Conservation (phyloP, 2,329 filamentous ascomycete genomes). For the Colletotrichum aenigma region DNA sequence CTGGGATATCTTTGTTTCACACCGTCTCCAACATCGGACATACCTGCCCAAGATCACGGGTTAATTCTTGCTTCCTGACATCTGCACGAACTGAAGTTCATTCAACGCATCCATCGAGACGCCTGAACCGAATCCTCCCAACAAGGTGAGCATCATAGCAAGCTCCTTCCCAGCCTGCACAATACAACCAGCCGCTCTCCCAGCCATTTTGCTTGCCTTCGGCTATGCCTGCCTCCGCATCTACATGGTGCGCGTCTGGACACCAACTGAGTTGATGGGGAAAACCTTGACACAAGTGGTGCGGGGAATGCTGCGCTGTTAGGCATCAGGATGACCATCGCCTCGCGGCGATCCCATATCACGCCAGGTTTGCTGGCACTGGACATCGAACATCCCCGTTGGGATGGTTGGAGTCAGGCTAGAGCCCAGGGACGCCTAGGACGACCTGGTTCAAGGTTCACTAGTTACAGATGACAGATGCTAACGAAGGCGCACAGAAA, state of each 20-base stretch:
- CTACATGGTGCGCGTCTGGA: not conserved
- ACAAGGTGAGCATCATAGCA: not conserved
- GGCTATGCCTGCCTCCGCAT: not conserved
- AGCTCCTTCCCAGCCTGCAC: not conserved
- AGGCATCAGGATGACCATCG: not conserved
- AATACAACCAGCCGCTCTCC: not conserved
- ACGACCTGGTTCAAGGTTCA: conserved; percentile 21
- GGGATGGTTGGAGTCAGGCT: not conserved
- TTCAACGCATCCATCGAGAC: not conserved
- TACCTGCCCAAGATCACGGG: conserved; percentile 11
- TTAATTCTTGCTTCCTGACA: not conserved
- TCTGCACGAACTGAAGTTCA: not conserved
- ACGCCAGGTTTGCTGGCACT: not conserved
- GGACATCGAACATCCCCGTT: conserved; percentile 20
- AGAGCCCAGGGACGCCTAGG: not conserved
- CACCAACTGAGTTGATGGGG: not conserved
- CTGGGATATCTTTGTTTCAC: conserved; percentile 21
- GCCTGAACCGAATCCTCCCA: not conserved
- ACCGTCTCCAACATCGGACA: conserved; percentile 14
- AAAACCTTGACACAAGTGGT: conserved; percentile 10
- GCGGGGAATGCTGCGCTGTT: conserved; percentile 3
- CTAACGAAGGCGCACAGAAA: conserved; percentile 21
- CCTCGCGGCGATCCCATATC: not conserved
- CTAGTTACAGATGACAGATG: conserved; percentile 21
- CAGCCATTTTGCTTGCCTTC: not conserved